These are phyloP conservation scores for Chaetomiaceae sp. DNA, from an alignment of 2,329 filamentous ascomycete species.

Conservation along the genomic window DNA sequence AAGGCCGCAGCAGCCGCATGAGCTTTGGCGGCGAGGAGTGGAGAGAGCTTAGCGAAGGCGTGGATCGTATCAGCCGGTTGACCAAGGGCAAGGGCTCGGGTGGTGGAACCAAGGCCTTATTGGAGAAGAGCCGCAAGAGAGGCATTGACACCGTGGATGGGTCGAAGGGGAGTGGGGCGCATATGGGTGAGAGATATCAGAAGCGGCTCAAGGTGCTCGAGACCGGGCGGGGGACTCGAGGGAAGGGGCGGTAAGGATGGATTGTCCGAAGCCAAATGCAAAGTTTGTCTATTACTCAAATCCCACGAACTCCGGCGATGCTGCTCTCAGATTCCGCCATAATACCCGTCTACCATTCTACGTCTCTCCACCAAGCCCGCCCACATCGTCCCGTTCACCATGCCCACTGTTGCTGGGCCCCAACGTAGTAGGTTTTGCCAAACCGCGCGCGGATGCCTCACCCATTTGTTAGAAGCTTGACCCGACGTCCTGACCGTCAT, in stretches of 20 bases:
- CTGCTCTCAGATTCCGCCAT: no score
- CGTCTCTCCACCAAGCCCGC: background rate
- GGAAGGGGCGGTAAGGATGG: constrained; percentile 33
- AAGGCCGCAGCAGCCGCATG: constrained; percentile 52
- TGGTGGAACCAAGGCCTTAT: constrained; percentile 50
- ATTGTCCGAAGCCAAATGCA: constrained; percentile 3
- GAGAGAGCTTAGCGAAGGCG: constrained; percentile 74
- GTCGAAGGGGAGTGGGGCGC: constrained; percentile 55
- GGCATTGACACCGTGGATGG: constrained; percentile 62
- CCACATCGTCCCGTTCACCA: no score
- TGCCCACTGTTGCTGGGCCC: no score
- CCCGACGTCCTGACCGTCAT: constrained; percentile 9
- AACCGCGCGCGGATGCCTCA: no score
- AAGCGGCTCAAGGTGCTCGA: constrained; percentile 58
- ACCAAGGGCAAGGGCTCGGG: constrained; percentile 62
- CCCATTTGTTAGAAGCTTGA: constrained; percentile 4
- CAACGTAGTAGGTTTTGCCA: no score
- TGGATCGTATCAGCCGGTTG: constrained; percentile 78
- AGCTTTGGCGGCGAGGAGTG: constrained; percentile 86
- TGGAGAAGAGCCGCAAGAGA: constrained; percentile 85
- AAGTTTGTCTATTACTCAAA: background rate
- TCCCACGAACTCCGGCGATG: background rate
- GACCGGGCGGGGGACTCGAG: constrained; percentile 39
- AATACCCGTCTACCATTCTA: background rate
- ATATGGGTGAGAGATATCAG: constrained; percentile 68